Conservation (phyloP, 495 filamentous ascomycete genomes). For the Hyaloscypha variabilis region DNA sequence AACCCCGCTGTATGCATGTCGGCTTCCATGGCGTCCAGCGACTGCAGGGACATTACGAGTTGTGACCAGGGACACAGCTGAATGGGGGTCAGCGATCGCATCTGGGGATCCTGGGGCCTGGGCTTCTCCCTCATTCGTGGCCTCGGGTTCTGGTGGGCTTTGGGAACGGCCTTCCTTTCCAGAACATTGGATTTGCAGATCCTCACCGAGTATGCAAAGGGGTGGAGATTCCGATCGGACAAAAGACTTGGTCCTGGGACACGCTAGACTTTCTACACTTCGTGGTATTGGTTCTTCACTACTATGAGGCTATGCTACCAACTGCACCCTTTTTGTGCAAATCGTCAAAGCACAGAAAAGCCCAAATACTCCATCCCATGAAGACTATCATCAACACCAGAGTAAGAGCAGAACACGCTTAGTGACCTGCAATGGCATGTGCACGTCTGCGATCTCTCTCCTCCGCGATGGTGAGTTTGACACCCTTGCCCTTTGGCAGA, state of each 20-base stretch:
- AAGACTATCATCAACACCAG: conserved; percentile 16
- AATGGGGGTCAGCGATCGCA: conserved; percentile 19
- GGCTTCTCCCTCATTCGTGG: not conserved
- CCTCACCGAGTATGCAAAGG: conserved; percentile 19
- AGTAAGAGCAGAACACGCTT: conserved; percentile 27
- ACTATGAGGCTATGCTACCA: conserved; percentile 22
- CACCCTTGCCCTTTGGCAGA: conserved; percentile 99
- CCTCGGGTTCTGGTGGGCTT: not conserved
- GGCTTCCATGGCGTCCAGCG: not conserved
- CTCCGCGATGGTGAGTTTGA: conserved; percentile 98
- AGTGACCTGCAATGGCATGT: conserved; percentile 61
- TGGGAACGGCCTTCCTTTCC: not conserved
- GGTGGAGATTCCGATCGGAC: not conserved
- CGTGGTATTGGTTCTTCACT: conserved; percentile 30
- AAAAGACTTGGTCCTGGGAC: conserved; percentile 11
- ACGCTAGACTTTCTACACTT: conserved; percentile 25
- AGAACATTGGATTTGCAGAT: not conserved
- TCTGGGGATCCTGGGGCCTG: conserved; percentile 1
- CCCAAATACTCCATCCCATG: conserved; percentile 30
- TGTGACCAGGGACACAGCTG: conserved; percentile 8
- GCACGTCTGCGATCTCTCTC: conserved; percentile 96
- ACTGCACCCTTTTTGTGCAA: conserved; percentile 15
- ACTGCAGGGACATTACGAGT: conserved; percentile 20
- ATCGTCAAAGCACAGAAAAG: conserved; percentile 25
- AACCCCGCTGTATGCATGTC: not conserved